These are phyloP conservation scores for Jaltomata sinuosa DNA, from an alignment of 257 asterid genomes.

Conservation along the genomic window DNA sequence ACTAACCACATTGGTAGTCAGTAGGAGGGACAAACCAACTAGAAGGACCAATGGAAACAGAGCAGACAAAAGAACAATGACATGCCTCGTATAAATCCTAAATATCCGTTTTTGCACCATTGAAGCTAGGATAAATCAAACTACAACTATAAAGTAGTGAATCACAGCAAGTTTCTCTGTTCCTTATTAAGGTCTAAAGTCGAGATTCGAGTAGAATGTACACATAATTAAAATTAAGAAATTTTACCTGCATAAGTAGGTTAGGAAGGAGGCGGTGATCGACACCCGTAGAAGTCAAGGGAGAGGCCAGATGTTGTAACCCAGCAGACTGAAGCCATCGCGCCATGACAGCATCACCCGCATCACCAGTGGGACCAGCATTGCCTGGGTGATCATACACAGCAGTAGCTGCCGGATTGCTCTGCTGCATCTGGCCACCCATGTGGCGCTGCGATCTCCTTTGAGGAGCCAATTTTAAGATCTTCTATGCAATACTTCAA, in stretches of 20 bases:
- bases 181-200: background rate
- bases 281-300: constrained; percentile 65
- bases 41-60: background rate
- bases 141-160: background rate
- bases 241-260: constrained; percentile 76
- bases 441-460: constrained; percentile 95
- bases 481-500: constrained; percentile 48
- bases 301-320: constrained; percentile 98
- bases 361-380: constrained; percentile 63
- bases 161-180: background rate
- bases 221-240: background rate
- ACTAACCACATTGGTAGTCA: background rate
- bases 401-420: constrained; percentile 82
- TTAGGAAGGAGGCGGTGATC: constrained; percentile 74
- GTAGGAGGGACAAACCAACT: background rate
- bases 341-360: constrained; percentile 94
- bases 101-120: background rate
- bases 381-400: constrained; percentile 79
- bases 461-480: constrained; percentile 98
- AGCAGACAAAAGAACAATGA: background rate
- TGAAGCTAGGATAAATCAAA: background rate
- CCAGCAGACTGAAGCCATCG: constrained; percentile 99
- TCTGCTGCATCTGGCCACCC: constrained; percentile 99
- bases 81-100: background rate
- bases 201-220: background rate